Percentiles rank a stretch among this genome's conserved stretches.
These are phyloP conservation scores for Ensete glaucum DNA, from an alignment of 176 grass and related monocot genomes.

Conservation along the genomic window DNA sequence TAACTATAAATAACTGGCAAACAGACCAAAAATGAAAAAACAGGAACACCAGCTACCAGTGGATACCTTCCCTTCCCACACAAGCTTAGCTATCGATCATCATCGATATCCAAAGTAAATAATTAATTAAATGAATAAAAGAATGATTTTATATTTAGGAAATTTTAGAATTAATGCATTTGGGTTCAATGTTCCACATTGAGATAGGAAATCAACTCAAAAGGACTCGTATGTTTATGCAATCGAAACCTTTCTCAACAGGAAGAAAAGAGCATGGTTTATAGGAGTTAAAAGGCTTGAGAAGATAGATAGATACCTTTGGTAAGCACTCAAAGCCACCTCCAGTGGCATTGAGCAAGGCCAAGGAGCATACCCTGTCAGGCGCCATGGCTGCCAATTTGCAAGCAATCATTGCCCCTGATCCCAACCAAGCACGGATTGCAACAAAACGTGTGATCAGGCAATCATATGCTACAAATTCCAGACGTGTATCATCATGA, in stretches of 20 bases:
- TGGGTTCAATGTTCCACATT: too few species aligned
- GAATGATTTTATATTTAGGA: too few species aligned
- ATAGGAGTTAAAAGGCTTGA: background rate
- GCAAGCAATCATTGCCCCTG: slow-evolving; percentile 68
- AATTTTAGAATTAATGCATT: too few species aligned
- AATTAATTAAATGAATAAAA: too few species aligned
- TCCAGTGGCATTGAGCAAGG: slow-evolving; percentile 58
- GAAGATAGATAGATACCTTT: slow-evolving; percentile 31
- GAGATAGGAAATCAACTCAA: too few species aligned
- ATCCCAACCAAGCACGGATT: background rate
- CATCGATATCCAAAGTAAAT: too few species aligned
- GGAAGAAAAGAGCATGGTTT: too few species aligned
- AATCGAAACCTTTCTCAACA: too few species aligned
- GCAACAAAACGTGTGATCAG: background rate
- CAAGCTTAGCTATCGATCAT: too few species aligned
- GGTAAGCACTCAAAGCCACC: slow-evolving; percentile 67
- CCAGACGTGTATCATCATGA: background rate
- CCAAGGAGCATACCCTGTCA: slow-evolving; percentile 42
- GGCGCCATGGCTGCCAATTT: slow-evolving; percentile 58
- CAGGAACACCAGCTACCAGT: background rate
- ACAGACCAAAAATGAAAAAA: background rate
- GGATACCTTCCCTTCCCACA: too few species aligned
- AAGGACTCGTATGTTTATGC: too few species aligned
- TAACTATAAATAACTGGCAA: background rate
- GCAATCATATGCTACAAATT: background rate